Base-by-base conservation (phyloP, 2,329 filamentous ascomycete genomes). In the Ceratocystis albifundus region DNA sequence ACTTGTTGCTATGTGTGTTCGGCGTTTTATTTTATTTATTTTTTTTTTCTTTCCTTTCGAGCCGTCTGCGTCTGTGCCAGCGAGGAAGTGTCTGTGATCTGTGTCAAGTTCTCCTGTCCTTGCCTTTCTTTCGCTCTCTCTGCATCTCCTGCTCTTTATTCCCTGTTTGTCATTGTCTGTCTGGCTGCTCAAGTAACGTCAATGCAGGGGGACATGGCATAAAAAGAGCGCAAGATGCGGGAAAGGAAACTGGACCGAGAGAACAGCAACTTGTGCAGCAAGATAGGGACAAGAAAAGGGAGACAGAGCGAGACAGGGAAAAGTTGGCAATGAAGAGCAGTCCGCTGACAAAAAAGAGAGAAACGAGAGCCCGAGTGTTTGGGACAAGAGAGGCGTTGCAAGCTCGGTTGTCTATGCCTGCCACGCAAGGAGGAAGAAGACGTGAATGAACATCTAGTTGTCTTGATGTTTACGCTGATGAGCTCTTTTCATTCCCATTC, bases 271-370 rank as follows among this genome's bases (percentile, higher is more conserved):
- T 15, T 3, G 12, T 20, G 20, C n/a, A 25, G 17, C 10, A 55
- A 55, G 22, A 30, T 15, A 30, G 50, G 50, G 50, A 55, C 4
- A 17, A 15, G 12, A 25, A 25, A 17, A 25, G 50, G 50, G n/a
- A 53, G 50, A 62, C 1, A 62, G 22, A 44, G n/a, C 4, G 44
- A 41, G 22, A 22, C 48, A 50, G 20, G 32, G n/a, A 44, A 44
- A 62, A 62, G 44, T 62, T 62, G 44, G 32, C 61, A 46, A 44
- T 30, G 53, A 57, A 28, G 30, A 30, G 53, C 20, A 28, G 61
- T 17, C 25, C 25, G 36, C 17, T 4, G 17, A 46, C 2, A 62
- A 62, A 62, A 62, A 62, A 44, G 28, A 30, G 44, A 62, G 28
- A n/a, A 62, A 44, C 6, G 44, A 46, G 61, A 62, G 45, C 36